Percentiles rank a stretch among this genome's conserved stretches.
phyloP scores from a whole-genome alignment of 805 yeast species.

The Saccharomycopsis selenospora region DNA sequence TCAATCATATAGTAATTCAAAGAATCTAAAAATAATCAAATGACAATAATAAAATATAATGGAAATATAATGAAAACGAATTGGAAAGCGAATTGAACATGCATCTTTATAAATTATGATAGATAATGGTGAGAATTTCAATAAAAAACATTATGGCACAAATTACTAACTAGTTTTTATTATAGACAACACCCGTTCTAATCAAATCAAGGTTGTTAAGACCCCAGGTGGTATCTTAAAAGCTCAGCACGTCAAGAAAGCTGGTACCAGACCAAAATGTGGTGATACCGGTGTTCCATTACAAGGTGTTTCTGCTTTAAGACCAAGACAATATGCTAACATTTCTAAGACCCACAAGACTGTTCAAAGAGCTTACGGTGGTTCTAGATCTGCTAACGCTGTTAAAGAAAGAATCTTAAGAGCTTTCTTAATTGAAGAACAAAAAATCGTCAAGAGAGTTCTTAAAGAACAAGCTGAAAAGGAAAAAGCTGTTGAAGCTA shows the following conservation, averaged over 20 bases:
- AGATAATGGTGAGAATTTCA: background rate
- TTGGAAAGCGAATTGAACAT: too few relatives aligned
- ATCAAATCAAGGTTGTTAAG: conserved; percentile 99
- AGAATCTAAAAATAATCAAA: too few relatives aligned
- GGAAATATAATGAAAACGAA: too few relatives aligned
- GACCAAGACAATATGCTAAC: conserved; percentile 97
- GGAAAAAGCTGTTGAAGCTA: conserved; percentile 55
- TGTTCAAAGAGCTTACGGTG: conserved; percentile 99
- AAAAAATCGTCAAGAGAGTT: conserved; percentile 99
- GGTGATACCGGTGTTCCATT: conserved; percentile 81
- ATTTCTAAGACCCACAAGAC: conserved; percentile 96
- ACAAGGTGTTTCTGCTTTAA: conserved; percentile 85
- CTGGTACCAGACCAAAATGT: conserved; percentile 80
- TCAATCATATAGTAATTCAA: too few relatives aligned
- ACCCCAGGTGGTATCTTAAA: conserved; percentile 99
- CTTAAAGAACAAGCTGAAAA: conserved; percentile 92
- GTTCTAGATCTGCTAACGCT: conserved; percentile 96
- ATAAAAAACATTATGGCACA: background rate
- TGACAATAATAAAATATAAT: too few relatives aligned
- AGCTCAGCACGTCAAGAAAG: conserved; percentile 95
- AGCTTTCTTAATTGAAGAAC: conserved; percentile 99
- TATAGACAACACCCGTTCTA: conserved; percentile 99
- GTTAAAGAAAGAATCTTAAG: conserved; percentile 99
- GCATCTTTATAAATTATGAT: too few relatives aligned
- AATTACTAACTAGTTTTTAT: conserved; percentile 23